These are phyloP conservation scores for Nematocida parisii DNA, from an alignment of 371 early-diverging fungal genomes.

Conservation along the genomic window DNA sequence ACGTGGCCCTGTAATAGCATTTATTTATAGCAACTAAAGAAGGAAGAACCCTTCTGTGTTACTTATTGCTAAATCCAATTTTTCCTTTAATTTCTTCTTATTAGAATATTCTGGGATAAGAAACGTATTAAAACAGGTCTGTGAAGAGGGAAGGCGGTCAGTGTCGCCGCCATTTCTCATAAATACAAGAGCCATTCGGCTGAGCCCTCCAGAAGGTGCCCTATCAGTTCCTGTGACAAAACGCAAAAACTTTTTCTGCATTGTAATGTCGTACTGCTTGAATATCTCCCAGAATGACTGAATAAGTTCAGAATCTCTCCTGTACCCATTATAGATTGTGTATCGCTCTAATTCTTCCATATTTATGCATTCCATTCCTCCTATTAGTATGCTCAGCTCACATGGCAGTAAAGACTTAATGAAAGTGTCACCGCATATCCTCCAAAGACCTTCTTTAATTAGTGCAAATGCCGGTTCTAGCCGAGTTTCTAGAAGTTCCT, in stretches of 20 bases:
- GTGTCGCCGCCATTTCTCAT: conserved; percentile 93
- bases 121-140: conserved; percentile 90
- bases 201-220: conserved; percentile 84
- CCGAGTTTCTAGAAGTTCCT: conserved; percentile 73
- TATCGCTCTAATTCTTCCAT: conserved; percentile 77
- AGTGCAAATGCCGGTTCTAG: conserved; percentile 74
- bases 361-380: conserved; percentile 82
- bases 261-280: conserved; percentile 75
- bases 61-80: conserved; percentile 83
- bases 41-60: conserved; percentile 93
- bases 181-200: conserved; percentile 83
- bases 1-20: background rate
- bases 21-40: conserved; percentile 59
- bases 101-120: conserved; percentile 84
- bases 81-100: conserved; percentile 77
- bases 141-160: conserved; percentile 83
- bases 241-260: conserved; percentile 80
- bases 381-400: conserved; percentile 87
- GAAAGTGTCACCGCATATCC: conserved; percentile 73
- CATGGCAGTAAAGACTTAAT: conserved; percentile 72
- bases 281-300: conserved; percentile 86
- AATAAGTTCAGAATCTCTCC: conserved; percentile 73
- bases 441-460: conserved; percentile 81
- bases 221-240: conserved; percentile 95
- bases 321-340: conserved; percentile 73